Conservation (phyloP, 1,284 basidiomycete species). For the Ganoderma sp. region DNA sequence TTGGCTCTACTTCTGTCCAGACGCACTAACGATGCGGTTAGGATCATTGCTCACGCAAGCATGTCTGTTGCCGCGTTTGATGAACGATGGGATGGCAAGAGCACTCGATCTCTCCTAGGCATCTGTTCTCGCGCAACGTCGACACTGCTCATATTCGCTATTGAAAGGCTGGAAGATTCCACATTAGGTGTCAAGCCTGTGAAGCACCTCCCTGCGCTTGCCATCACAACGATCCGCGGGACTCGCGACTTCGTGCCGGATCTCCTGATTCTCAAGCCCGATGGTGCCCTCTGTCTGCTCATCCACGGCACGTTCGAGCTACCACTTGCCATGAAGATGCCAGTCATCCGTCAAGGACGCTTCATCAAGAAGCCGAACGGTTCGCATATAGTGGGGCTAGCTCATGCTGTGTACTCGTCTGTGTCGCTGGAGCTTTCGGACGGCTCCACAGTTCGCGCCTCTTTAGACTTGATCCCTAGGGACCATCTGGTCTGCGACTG, state of each 20-base stretch:
- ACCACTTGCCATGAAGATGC: slow-evolving; percentile 37
- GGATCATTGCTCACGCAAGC: slow-evolving; percentile 38
- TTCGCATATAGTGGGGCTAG: slow-evolving; percentile 29
- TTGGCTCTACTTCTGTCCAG: slow-evolving; percentile 14
- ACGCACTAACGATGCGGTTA: slow-evolving; percentile 20
- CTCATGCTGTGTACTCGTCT: slow-evolving; percentile 36
- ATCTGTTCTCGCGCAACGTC: slow-evolving; percentile 60
- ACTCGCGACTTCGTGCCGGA: slow-evolving; percentile 71
- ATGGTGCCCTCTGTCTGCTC: slow-evolving; percentile 57
- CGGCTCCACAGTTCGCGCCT: slow-evolving; percentile 29
- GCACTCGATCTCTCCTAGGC: slow-evolving; percentile 58
- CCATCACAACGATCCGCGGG: slow-evolving; percentile 62
- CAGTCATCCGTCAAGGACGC: background rate
- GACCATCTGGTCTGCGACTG: slow-evolving; percentile 59
- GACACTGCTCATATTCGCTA: slow-evolving; percentile 55
- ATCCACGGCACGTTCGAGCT: slow-evolving; percentile 66
- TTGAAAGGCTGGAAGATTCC: slow-evolving; percentile 48
- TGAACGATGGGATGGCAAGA: slow-evolving; percentile 62
- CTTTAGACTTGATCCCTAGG: slow-evolving; percentile 38
- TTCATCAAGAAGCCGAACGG: slow-evolving; percentile 9
- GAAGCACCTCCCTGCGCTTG: slow-evolving; percentile 52
- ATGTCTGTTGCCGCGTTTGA: slow-evolving; percentile 69
- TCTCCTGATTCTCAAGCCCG: slow-evolving; percentile 65
- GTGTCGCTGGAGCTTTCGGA: slow-evolving; percentile 37
- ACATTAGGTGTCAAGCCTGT: slow-evolving; percentile 50